Percentiles rank a stretch among this genome's conserved stretches.
These are phyloP conservation scores for Amphichorda felina DNA, from an alignment of 2,329 filamentous ascomycete species.

Conservation along the genomic window DNA sequence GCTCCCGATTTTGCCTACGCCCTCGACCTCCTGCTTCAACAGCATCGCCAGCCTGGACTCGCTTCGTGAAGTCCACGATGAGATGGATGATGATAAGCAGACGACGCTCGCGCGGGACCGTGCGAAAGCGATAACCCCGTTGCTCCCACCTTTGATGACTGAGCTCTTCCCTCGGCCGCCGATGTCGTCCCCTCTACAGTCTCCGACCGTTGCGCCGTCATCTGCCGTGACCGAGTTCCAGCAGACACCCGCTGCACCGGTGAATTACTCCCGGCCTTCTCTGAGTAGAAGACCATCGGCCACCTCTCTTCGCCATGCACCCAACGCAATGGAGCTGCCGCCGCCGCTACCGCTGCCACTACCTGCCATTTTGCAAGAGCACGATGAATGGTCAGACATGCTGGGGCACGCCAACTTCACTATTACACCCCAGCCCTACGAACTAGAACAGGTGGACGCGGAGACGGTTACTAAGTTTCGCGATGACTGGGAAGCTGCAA, in stretches of 20 bases:
- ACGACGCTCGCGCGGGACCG: constrained; percentile 45
- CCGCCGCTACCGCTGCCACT: constrained; percentile 19
- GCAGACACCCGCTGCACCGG: constrained; percentile 35
- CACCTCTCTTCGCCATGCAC: constrained; percentile 50
- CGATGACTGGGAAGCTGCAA: constrained; percentile 71
- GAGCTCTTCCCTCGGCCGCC: constrained; percentile 41
- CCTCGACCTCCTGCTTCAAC: constrained; percentile 51
- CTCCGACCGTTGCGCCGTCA: constrained; percentile 61
- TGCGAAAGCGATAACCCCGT: constrained; percentile 62
- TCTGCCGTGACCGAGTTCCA: constrained; percentile 26
- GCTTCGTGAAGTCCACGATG: constrained; percentile 33
- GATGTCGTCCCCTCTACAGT: constrained; percentile 73
- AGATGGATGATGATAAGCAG: constrained; percentile 22
- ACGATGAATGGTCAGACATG: constrained; percentile 73
- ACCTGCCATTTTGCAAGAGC: constrained; percentile 53
- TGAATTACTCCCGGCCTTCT: constrained; percentile 37
- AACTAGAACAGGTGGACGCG: constrained; percentile 49
- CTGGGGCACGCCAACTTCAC: constrained; percentile 91
- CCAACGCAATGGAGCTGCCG: neutral
- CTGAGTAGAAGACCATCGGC: constrained; percentile 68
- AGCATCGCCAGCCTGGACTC: constrained; percentile 41
- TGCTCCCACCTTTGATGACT: constrained; percentile 72
- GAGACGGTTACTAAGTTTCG: constrained; percentile 50
- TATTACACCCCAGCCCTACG: constrained; percentile 72
- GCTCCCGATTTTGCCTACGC: constrained; percentile 45